Percentiles rank a stretch among this genome's conserved stretches.
phyloP scores from a whole-genome alignment of 257 asterid species.

The Plantago major region DNA sequence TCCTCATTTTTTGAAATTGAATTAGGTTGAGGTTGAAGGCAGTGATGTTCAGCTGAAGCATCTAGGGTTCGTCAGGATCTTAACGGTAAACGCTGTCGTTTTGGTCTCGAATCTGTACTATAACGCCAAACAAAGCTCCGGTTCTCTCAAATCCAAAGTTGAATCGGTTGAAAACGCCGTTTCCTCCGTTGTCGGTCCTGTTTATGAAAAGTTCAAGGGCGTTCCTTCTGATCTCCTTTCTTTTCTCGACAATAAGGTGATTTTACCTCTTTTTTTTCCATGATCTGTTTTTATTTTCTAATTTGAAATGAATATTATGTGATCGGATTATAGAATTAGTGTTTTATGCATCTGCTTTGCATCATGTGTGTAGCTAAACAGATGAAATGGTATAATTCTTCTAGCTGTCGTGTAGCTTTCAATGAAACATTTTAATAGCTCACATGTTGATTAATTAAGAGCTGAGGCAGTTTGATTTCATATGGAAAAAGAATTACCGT shows the following conservation, averaged over 20 bases:
- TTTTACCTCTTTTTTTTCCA: too few relatives aligned
- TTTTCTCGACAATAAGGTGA: constrained; percentile 61
- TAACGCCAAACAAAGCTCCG: constrained; percentile 59
- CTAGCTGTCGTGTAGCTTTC: too few relatives aligned
- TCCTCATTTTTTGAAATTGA: background rate
- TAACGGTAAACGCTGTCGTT: constrained; percentile 49
- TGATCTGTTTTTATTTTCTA: background rate
- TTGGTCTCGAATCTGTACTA: constrained; percentile 47
- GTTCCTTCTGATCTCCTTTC: constrained; percentile 56
- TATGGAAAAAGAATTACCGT: too few relatives aligned
- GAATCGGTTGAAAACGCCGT: constrained; percentile 60
- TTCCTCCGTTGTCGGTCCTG: constrained; percentile 46
- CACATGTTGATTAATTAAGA: too few relatives aligned
- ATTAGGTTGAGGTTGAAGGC: constrained; percentile 46
- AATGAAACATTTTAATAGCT: too few relatives aligned
- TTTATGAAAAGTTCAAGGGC: constrained; percentile 42
- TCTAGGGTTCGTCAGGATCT: constrained; percentile 45
- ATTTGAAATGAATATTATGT: background rate
- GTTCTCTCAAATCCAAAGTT: constrained; percentile 57
- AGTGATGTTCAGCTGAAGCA: constrained; percentile 47
- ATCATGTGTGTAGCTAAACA: too few relatives aligned
- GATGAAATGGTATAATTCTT: too few relatives aligned
- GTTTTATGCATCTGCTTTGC: background rate
- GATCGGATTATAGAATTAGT: background rate
- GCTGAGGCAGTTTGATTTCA: too few relatives aligned